These are phyloP conservation scores for Pseudogymnoascus sp. DNA, from an alignment of 2,329 filamentous ascomycete genomes.

Conservation along the genomic window DNA sequence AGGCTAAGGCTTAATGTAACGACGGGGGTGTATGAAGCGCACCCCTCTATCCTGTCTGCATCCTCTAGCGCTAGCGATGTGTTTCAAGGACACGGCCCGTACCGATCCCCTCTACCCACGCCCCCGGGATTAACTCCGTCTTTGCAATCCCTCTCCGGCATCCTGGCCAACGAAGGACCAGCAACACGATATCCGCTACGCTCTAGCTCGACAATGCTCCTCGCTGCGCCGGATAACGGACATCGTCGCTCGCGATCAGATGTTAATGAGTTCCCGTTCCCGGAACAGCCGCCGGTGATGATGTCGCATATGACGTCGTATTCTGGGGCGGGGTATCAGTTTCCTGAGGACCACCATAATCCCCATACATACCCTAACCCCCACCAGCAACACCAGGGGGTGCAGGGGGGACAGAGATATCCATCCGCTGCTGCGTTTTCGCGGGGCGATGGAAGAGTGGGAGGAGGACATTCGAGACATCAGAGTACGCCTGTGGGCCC, in stretches of 20 bases:
- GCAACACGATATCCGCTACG: neutral
- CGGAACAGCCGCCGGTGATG: neutral
- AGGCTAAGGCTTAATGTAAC: neutral
- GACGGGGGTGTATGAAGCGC: neutral
- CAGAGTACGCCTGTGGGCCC: neutral
- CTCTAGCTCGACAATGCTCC: neutral
- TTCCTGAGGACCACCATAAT: too few species aligned
- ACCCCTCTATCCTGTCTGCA: neutral
- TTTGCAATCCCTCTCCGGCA: neutral
- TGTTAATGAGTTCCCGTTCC: neutral
- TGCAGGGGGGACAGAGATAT: neutral
- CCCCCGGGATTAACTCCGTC: neutral
- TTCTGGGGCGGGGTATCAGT: neutral
- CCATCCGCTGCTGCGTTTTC: neutral
- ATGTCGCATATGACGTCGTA: neutral
- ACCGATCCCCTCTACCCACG: neutral
- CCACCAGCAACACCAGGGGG: neutral
- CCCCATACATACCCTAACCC: too few species aligned
- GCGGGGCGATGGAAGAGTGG: too few species aligned
- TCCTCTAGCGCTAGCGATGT: neutral
- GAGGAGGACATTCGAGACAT: neutral
- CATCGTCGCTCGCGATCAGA: neutral
- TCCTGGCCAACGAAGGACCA: neutral
- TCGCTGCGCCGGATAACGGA: neutral
- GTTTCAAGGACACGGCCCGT: neutral